Percentiles rank a stretch among this genome's conserved stretches.
Conservation (phyloP, 176 grass and related monocot species). For the Themeda triandra region DNA sequence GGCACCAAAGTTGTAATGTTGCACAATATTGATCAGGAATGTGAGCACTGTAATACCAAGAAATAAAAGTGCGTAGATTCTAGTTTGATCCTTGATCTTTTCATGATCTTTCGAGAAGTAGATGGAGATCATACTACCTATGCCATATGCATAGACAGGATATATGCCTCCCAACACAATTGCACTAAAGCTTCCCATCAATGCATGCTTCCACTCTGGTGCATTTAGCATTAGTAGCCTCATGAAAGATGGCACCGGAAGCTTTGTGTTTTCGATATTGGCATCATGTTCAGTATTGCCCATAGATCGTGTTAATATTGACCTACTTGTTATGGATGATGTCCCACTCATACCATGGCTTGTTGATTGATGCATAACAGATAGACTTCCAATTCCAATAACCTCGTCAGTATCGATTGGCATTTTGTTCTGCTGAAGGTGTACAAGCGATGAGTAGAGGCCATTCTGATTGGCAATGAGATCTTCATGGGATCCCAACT, state of each 20-base stretch:
- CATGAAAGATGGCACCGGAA: no score
- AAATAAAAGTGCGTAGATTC: constrained; percentile 69
- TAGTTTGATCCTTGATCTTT: constrained; percentile 71
- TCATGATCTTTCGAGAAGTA: constrained; percentile 81
- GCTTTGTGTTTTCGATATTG: no score
- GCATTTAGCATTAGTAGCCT: no score
- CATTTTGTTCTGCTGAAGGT: constrained; percentile 32
- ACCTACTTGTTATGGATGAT: no score
- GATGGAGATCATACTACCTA: constrained; percentile 89
- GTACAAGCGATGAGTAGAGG: constrained; percentile 65
- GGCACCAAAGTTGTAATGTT: constrained; percentile 97
- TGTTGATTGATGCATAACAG: no score
- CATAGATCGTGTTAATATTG: no score
- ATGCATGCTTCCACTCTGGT: no score
- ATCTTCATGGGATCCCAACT: constrained; percentile 68
- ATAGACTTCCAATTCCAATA: no score
- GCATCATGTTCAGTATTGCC: no score
- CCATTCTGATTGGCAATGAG: constrained; percentile 63
- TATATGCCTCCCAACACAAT: constrained; percentile 79
- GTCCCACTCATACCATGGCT: no score
- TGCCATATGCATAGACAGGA: constrained; percentile 67
- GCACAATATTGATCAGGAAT: constrained; percentile 79
- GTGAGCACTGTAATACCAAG: constrained; percentile 56
- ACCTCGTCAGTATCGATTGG: no score
- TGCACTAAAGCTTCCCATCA: constrained; percentile 28